Base-by-base conservation (phyloP, 768 basidiomycete species). In the Mycena galopus region DNA sequence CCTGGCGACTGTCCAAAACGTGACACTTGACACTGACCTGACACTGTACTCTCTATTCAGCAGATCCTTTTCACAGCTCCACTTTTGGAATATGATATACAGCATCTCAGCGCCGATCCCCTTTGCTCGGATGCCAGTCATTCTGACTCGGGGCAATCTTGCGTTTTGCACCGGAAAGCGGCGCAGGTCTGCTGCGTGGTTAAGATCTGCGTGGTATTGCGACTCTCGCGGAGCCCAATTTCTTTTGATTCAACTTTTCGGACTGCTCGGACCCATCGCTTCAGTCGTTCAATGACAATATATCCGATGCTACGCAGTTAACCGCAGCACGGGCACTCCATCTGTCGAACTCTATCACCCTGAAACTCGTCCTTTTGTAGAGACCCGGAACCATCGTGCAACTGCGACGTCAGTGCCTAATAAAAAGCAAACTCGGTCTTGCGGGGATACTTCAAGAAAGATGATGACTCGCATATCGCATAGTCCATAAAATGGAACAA, bases 11-110 rank as follows among this genome's bases (percentile, higher is more conserved):
- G 62, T 64, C 21, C 25, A 53, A 37, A 10, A 33, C 44, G 27
- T 53, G 63, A 65, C 63, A 53, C n/a, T 51, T 65, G 63, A 65
- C 63, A 65, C 33, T 65, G 50, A 39, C 63, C 50, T 65, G 50
- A 39, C 63, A 39, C n/a, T 33, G 23, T n/a, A 50, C 62, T 51
- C 63, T 19, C 63, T 65, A 65, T 65, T 65, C 39, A 65, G 47
- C 63, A 65, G 32, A 65, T 51, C 53, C 63, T 65, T 19, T 53
- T 39, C 19, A 51, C 50, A 35, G 32, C 63, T 65, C 63, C 51
- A 50, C 17, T 47, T 30, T 65, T 29, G 33, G n/a, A 30, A 25
- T 21, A 30, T 65, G 33, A 25, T 65, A n/a, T n/a, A 53, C 50
- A 37, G 50, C 63, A 16, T 5, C 16, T 61, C 6, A n/a, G 21